phyloP scores from a whole-genome alignment of 495 filamentous ascomycete genomes.

The Neurospora sp. region DNA sequence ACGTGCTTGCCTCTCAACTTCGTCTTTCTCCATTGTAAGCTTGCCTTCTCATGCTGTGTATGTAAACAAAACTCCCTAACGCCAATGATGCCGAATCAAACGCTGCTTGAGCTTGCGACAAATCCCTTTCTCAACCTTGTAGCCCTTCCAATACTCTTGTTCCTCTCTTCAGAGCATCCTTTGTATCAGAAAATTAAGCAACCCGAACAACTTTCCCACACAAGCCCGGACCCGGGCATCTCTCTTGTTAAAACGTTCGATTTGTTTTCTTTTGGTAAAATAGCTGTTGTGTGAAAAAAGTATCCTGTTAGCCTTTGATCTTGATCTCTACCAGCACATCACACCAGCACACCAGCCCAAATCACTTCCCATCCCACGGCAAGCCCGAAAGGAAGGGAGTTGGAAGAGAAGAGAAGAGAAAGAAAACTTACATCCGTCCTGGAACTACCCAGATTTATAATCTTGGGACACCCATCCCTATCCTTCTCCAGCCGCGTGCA shows the following conservation, averaged over 20 bases:
- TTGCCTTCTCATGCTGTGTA: neutral
- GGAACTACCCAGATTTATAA: constrained; percentile 93
- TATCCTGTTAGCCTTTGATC: constrained; percentile 16
- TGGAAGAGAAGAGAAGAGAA: neutral
- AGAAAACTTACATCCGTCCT: constrained; percentile 74
- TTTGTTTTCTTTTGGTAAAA: constrained; percentile 48
- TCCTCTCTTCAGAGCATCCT: neutral
- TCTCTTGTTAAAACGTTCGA: constrained; percentile 33
- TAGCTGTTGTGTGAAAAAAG: constrained; percentile 17
- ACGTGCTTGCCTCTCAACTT: neutral
- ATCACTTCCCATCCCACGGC: neutral
- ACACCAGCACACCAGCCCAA: neutral
- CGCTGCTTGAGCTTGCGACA: neutral
- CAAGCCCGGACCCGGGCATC: constrained; percentile 33
- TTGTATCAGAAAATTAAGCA: neutral
- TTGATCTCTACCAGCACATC: no score
- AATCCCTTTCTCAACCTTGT: neutral
- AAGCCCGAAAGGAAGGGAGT: neutral
- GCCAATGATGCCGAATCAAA: neutral
- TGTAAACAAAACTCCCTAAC: neutral
- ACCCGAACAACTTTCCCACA: neutral
- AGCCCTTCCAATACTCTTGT: neutral
- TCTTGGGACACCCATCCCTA: constrained; percentile 96
- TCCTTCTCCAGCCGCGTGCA: constrained; percentile 97
- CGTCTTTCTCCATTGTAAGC: neutral